Base-by-base conservation (phyloP, 805 yeast species). In the Kodamaea lidongshanica region DNA sequence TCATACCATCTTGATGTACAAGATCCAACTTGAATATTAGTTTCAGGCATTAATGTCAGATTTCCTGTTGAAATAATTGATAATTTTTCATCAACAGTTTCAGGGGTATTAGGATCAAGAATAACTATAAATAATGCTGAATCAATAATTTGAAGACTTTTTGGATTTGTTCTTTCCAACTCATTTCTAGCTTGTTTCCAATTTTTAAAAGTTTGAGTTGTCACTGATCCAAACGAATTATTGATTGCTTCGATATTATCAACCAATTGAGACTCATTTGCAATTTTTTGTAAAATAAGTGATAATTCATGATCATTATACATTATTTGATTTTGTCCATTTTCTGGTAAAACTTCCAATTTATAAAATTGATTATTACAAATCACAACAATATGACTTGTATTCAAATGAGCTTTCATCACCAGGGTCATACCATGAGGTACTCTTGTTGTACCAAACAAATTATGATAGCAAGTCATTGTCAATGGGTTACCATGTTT, bases 371-470 rank as follows among this genome's bases (percentile, higher is more conserved):
- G 76, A 28, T 73, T 71, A 35, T 67, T 58, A 25, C 72, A 55
- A 37, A 73, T 52, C 7, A 74, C 46, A 3, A 73, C 52, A n/a
- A 74, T 64, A 46, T 72, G 77, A 21, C 70, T 54, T 7, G 74
- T 60, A 23, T 67, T 61, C 8, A 8, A 9, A 12, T 12, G 14
- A 5, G 35, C 27, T 5, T 19, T 21, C 15, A 28, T 27, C 7
- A 18, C 31, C 35, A 27, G 31, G 13, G 52, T 44, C 12, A 46
- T 39, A 26, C 57, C 42, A 4, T 32, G 23, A 0, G 71, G 71
- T 6, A 60, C 53, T 35, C 88, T 65, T 0, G 87, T 72, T 5
- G 86, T 68, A 7, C 86, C 87, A 52, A 82, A 82, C 14, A 82
- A 52, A 40, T 77, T 77, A 33, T 58, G 52, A 51, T 79, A 80